These are phyloP conservation scores for Nakaseomyces kungkrabaensis DNA, from an alignment of 1,139 yeast species.

Conservation along the genomic window DNA sequence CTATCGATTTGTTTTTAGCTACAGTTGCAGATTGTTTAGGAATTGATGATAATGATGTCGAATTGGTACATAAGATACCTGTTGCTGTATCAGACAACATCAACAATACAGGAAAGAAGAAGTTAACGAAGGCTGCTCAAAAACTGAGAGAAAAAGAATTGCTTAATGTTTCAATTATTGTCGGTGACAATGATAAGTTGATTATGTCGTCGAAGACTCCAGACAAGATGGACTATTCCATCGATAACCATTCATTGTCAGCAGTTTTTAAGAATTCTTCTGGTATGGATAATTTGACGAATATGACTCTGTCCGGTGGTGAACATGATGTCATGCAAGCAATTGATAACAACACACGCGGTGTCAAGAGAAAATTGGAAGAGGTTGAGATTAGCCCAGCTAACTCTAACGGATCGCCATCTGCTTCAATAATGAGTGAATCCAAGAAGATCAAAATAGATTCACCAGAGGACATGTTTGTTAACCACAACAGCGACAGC, in stretches of 20 bases:
- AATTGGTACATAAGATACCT: constrained; percentile 20
- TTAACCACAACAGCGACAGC: constrained; percentile 43
- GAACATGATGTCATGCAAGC: not conserved
- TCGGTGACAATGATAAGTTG: constrained; percentile 15
- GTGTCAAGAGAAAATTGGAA: constrained; percentile 23
- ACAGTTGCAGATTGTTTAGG: constrained; percentile 29
- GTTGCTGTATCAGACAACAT: constrained; percentile 20
- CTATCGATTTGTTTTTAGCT: constrained; percentile 26
- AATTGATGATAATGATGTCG: constrained; percentile 23
- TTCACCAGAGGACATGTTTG: constrained; percentile 27
- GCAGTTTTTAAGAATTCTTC: constrained; percentile 15
- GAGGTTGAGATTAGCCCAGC: constrained; percentile 25
- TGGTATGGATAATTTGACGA: constrained; percentile 12
- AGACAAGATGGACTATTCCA: constrained; percentile 3
- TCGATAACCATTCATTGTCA: not conserved
- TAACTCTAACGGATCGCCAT: constrained; percentile 15
- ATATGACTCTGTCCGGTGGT: constrained; percentile 9
- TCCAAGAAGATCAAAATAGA: constrained; percentile 29
- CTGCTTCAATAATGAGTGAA: constrained; percentile 21
- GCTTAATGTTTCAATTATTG: constrained; percentile 14
- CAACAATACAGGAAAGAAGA: constrained; percentile 29
- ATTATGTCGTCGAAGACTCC: constrained; percentile 23
- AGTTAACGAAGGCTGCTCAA: constrained; percentile 25
- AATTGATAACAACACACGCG: not conserved
- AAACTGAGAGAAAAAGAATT: constrained; percentile 27